phyloP scores from a whole-genome alignment of 495 filamentous ascomycete species.

The Hypoxylon subgilvum region DNA sequence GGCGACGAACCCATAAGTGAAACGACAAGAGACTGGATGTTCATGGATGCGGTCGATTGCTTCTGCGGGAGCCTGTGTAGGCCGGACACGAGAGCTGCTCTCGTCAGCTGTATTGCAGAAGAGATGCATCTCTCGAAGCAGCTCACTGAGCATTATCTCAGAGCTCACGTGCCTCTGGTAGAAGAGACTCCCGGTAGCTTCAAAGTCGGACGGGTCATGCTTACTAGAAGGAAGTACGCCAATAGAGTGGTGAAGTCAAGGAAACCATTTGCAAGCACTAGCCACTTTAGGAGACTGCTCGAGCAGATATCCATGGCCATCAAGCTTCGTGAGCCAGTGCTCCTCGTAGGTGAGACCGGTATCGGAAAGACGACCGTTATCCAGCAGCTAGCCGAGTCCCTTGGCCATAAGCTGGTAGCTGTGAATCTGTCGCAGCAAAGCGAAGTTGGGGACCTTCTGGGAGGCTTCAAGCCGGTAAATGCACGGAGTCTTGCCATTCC shows the following conservation, averaged over 20 bases:
- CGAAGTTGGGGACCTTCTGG: conserved; percentile 89
- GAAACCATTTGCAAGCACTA: conserved; percentile 75
- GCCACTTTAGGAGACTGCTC: conserved; percentile 70
- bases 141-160: conserved; percentile 71
- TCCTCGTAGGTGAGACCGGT: conserved; percentile 97
- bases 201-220: conserved; percentile 69
- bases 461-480: conserved; percentile 95
- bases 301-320: conserved; percentile 87
- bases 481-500: conserved; percentile 86
- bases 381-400: conserved; percentile 83
- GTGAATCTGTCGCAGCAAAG: conserved; percentile 98
- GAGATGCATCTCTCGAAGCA: conserved; percentile 84
- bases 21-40: conserved; percentile 78
- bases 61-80: conserved; percentile 82
- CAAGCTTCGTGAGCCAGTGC: conserved; percentile 80
- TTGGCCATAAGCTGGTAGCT: conserved; percentile 82
- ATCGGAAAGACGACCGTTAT: conserved; percentile 96
- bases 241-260: conserved; percentile 52
- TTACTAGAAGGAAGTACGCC: conserved; percentile 53
- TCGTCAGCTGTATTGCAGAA: conserved; percentile 75
- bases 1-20: conserved; percentile 78
- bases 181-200: conserved; percentile 63
- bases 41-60: conserved; percentile 87
- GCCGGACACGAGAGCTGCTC: conserved; percentile 60
- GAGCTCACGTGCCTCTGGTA: conserved; percentile 69